A percentile compares a stretch with the other conserved stretches of the same genome.
Evolutionary conservation across 768 basidiomycete species (phyloP).

Genomic region (Boletus edulis): DNA sequence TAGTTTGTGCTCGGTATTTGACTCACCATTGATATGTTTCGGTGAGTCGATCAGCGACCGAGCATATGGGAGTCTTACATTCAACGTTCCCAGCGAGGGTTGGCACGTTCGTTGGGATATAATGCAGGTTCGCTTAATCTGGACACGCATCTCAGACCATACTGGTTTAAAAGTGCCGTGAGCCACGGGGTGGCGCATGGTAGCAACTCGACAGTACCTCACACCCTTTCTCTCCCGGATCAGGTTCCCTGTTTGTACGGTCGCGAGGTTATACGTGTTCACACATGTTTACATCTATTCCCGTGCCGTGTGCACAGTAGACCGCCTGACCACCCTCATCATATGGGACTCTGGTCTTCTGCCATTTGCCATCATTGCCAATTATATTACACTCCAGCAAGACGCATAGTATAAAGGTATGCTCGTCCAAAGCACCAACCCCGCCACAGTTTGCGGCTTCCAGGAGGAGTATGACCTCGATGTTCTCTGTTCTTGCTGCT

Average conservation of each 20-base stretch:
- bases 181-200: background rate
- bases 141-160: background rate
- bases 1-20: no score
- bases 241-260: background rate
- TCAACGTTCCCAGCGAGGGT: background rate
- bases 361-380: background rate
- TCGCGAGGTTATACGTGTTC: background rate
- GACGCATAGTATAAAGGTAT: background rate
- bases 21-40: no score
- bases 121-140: background rate
- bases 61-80: background rate
- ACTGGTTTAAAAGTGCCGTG: background rate
- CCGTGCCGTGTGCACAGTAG: background rate
- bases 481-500: slow-evolving; percentile 17
- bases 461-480: slow-evolving; percentile 2
- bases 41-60: background rate
- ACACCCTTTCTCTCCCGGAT: background rate
- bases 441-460: background rate
- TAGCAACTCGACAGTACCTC: no score
- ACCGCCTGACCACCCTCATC: slow-evolving; percentile 1
- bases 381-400: background rate
- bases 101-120: slow-evolving; percentile 6
- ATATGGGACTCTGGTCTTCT: slow-evolving; percentile 2
- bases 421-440: background rate
- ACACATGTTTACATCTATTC: background rate